Evolutionary conservation across 2,329 filamentous ascomycete species (phyloP), one percentile per base, ranked within the genome.

Genomic region (Metarhizium brunneum): DNA sequence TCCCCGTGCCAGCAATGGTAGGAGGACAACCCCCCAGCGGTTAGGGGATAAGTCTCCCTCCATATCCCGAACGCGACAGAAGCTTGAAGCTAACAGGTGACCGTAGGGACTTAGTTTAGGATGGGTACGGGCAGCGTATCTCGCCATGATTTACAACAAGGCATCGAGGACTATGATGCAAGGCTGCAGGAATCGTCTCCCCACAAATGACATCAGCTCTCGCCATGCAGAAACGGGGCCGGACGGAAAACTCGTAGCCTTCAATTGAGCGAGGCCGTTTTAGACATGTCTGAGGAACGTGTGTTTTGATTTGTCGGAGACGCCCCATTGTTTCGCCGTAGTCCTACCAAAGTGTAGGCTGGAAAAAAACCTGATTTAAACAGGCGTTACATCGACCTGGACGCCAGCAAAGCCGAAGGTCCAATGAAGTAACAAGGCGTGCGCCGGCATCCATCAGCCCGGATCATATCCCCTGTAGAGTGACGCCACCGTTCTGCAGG

Each of bases 1-100:
- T 69, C 68, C 67, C 73, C 69, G 67, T 71, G 68, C 73, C 76
- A 75, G 77, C 63, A 75, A 80, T 74, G 76, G 74, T 70, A 69
- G 66, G 73, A 72, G 71, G 71, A 68, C 70, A 71, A 70, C 77
- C 77, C 76, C 71, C 72, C 69, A 64, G 60, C 59, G 54, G 53
- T 55, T 59, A 68, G 73, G 72, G 75, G 78, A 80, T 81, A 80
- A 79, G 78, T 80, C 61, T 63, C 56, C 60, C 62, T 57, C 47
- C 20, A 8, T 13, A 14, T 25, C 30, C 13, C 25, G 7, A 30
- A 16, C 53, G n/a, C 5, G 25, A 35, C 10, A 6, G 16, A 50
- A 53, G 30, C 35, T 43, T 40, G 25, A 47, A 45, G 55, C 47
- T 57, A 53, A 57, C 56, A 40, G 38, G 13, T 14, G 13, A 40